Base-by-base conservation (phyloP, 345 rosid genomes). In the Anastatica hierochuntica region DNA sequence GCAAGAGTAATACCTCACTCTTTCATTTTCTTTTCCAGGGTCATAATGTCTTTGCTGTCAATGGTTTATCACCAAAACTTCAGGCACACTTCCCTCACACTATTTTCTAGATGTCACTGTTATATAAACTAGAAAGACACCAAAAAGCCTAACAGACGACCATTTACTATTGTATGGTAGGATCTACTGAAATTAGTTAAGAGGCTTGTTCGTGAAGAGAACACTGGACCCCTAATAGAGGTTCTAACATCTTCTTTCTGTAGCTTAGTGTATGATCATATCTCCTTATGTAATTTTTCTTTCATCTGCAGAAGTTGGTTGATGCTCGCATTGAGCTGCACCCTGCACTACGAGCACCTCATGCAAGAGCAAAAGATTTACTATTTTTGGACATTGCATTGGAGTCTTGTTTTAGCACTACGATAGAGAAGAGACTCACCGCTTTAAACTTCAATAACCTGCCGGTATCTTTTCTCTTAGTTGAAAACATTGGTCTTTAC, bases 281-380 rank as follows among this genome's bases (percentile, higher is more conserved):
- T n/a, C n/a, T n/a, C n/a, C 43, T 20, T 24, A 26, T 39, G 24
- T 29, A 30, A 2, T 45, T 51, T 8, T 42, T 56, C 20, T 10
- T 47, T 14, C 36, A 15, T 7, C 2, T 49, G 34, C 63, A 92
- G 98, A 90, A 81, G 60, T 72, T 88, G 64, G 77, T 92, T 20
- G 96, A 92, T 81, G 94, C 88, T 54, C 95, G 98, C 42, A 85
- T 84, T 68, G 96, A 85, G 78, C 79, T 88, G 36, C 74, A 87
- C 39, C 81, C 94, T 38, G 63, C 83, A 76, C 71, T 88, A 34
- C 63, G 47, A 47, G 83, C 81, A 68, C 66, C 84, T 62, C 74
- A 60, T 30, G 63, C 71, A 46, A 88, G 98, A 67, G 74, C 84
- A 58, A 92, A 83, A 76, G 95, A 92, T 76, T 73, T 92, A 53